Conservation (phyloP, 345 rosid species). For the Pistacia atlantica region DNA sequence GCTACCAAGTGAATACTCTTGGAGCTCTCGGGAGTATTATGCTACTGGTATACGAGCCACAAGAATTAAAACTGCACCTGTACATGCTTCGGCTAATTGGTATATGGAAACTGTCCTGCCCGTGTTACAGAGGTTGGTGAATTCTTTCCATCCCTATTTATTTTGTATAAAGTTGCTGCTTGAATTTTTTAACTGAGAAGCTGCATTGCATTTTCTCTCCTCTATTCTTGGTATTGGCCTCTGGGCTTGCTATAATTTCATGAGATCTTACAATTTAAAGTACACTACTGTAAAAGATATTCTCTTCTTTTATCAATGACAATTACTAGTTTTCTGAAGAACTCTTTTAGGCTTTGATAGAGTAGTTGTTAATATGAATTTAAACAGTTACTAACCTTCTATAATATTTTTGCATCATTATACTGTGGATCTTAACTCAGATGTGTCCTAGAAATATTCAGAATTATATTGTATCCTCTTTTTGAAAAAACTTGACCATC, state of each 20-base stretch:
- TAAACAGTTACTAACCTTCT: background rate
- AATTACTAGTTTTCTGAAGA: background rate
- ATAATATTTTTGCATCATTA: background rate
- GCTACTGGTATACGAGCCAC: conserved; percentile 92
- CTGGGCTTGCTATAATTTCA: background rate
- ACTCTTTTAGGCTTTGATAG: background rate
- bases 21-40: conserved; percentile 96
- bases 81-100: conserved; percentile 89
- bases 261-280: conserved; percentile 6
- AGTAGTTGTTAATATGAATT: background rate
- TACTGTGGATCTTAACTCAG: background rate
- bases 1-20: conserved; percentile 61
- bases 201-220: background rate
- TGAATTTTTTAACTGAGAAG: background rate
- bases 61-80: conserved; percentile 87
- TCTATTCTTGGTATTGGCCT: background rate
- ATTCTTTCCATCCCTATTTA: background rate
- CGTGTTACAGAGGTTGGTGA: conserved; percentile 72
- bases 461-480: background rate
- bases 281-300: background rate
- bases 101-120: conserved; percentile 88
- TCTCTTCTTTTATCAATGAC: background rate
- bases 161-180: background rate
- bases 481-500: background rate
- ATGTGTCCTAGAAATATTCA: background rate